phyloP scores from a whole-genome alignment of 2,329 filamentous ascomycete species.

The Talaromyces atroroseus region DNA sequence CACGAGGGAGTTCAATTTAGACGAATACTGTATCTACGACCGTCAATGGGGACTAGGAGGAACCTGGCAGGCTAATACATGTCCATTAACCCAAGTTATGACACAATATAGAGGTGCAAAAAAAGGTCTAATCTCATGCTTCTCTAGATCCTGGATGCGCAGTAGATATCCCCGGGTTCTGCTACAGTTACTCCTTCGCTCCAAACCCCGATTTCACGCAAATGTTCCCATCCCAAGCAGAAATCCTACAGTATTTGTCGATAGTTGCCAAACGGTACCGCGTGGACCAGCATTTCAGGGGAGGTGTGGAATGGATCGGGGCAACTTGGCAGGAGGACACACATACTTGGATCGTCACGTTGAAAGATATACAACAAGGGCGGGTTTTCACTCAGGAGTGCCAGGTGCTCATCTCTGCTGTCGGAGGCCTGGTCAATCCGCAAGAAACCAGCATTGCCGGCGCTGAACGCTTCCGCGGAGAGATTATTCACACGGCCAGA shows the following conservation, averaged over 20 bases:
- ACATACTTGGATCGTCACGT: neutral
- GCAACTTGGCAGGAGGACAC: constrained; percentile 1
- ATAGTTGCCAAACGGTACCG: neutral
- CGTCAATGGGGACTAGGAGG: neutral
- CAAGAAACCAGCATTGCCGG: constrained; percentile 22
- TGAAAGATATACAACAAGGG: neutral
- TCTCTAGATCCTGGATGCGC: constrained; percentile 4
- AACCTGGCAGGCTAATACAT: constrained; percentile 7
- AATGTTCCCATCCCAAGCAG: constrained; percentile 2
- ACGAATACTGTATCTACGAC: constrained; percentile 5
- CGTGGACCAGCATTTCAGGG: constrained; percentile 1
- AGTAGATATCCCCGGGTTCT: constrained; percentile 6
- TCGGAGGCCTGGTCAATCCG: constrained; percentile 24
- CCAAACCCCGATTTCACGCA: neutral
- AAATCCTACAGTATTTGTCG: constrained; percentile 1
- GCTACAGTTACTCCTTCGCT: constrained; percentile 7
- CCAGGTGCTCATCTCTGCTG: constrained; percentile 20
- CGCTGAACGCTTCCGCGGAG: constrained; percentile 24
- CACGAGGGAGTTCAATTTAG: neutral
- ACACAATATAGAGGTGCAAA: neutral
- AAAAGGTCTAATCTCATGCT: neutral
- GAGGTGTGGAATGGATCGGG: constrained; percentile 1
- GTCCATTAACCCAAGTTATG: neutral
- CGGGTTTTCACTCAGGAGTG: constrained; percentile 1
- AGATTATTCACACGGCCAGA: constrained; percentile 25